phyloP scores from a whole-genome alignment of 2,329 filamentous ascomycete genomes.

The Epichloe festucae region DNA sequence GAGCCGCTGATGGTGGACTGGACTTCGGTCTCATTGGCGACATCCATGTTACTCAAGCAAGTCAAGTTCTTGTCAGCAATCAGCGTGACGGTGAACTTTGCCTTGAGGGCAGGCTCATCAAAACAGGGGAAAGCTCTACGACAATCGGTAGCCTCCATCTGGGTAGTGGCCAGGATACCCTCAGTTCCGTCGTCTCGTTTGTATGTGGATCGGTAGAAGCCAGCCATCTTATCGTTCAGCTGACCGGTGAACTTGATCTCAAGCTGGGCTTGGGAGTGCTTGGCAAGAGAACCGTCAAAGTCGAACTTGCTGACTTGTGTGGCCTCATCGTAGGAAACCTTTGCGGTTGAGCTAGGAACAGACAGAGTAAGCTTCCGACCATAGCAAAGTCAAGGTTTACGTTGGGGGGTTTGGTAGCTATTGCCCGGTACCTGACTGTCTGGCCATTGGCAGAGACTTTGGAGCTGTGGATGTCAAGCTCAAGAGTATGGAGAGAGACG shows the following conservation, averaged over 20 bases:
- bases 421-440: constrained; percentile 27
- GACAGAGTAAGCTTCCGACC: background rate
- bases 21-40: constrained; percentile 64
- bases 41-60: constrained; percentile 95
- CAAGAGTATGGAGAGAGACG: constrained; percentile 76
- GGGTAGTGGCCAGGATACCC: constrained; percentile 76
- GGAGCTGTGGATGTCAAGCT: constrained; percentile 68
- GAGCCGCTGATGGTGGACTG: constrained; percentile 19
- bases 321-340: constrained; percentile 62
- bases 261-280: constrained; percentile 60
- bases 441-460: constrained; percentile 31
- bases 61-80: constrained; percentile 84
- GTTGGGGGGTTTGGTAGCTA: background rate
- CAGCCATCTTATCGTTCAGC: constrained; percentile 91
- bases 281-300: constrained; percentile 59
- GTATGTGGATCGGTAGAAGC: constrained; percentile 93
- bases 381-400: too few relatives aligned
- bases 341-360: constrained; percentile 11
- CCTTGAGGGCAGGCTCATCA: constrained; percentile 89
- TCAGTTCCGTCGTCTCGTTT: constrained; percentile 68
- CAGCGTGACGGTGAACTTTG: constrained; percentile 80
- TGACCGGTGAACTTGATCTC: constrained; percentile 54
- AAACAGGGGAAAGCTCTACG: constrained; percentile 91
- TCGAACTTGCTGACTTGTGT: constrained; percentile 71
- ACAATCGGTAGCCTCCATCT: constrained; percentile 95